A percentile compares a stretch with the other conserved stretches of the same genome.
These are phyloP conservation scores for Beauveria varroae DNA, from an alignment of 2,329 filamentous ascomycete species.

Conservation along the genomic window DNA sequence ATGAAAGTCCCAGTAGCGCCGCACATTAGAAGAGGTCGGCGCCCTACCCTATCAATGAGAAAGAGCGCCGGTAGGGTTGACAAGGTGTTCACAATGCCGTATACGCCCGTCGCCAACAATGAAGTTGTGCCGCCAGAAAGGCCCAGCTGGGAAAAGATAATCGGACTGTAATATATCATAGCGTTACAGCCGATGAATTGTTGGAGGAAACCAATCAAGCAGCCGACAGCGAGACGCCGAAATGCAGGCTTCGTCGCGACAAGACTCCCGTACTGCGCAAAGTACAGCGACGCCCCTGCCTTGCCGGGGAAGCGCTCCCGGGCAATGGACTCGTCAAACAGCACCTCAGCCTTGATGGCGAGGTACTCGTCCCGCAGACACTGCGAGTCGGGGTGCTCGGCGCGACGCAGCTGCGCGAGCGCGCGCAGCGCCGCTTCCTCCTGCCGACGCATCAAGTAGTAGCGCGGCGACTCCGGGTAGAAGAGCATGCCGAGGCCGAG, in stretches of 20 bases:
- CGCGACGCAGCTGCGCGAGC: conserved; percentile 25
- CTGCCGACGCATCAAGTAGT: conserved; percentile 23
- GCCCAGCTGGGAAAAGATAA: conserved; percentile 36
- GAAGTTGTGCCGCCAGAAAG: conserved; percentile 33
- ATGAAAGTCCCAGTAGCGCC: conserved; percentile 57
- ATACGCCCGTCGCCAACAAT: conserved; percentile 50
- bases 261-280: conserved; percentile 24
- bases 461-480: conserved; percentile 34
- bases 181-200: conserved; percentile 42
- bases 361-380: conserved; percentile 25
- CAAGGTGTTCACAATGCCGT: conserved; percentile 48
- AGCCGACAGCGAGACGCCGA: conserved; percentile 45
- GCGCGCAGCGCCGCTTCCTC: conserved; percentile 24
- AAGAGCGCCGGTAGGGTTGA: conserved; percentile 35
- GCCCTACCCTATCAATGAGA: conserved; percentile 47
- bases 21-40: conserved; percentile 55
- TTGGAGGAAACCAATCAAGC: conserved; percentile 48
- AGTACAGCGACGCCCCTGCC: conserved; percentile 21
- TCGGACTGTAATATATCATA: conserved; percentile 41
- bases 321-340: conserved; percentile 26
- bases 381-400: conserved; percentile 22
- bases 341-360: conserved; percentile 29
- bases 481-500: conserved; percentile 48
- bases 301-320: conserved; percentile 24
- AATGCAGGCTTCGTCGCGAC: conserved; percentile 23